phyloP scores from a whole-genome alignment of 768 basidiomycete species.

The Sutorius australiensis region DNA sequence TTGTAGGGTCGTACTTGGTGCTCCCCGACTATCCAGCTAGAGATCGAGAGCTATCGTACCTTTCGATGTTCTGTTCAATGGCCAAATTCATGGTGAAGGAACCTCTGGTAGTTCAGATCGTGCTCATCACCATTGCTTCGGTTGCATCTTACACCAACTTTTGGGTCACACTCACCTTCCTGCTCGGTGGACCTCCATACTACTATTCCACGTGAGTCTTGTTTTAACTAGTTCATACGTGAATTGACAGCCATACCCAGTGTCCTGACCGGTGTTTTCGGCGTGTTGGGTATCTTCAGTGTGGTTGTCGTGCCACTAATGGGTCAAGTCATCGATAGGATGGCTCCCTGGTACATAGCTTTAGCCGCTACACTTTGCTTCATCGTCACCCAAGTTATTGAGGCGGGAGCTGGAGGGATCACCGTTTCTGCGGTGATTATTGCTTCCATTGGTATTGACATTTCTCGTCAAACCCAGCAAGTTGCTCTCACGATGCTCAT shows the following conservation, averaged over 20 bases:
- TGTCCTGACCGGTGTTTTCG: constrained; percentile 44
- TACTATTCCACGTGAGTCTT: constrained; percentile 30
- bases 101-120: constrained; percentile 37
- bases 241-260: neutral
- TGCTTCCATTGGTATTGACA: constrained; percentile 37
- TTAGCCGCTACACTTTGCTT: constrained; percentile 31
- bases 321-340: constrained; percentile 18
- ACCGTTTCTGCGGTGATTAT: constrained; percentile 36
- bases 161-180: constrained; percentile 42
- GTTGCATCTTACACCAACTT: constrained; percentile 30
- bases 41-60: constrained; percentile 35
- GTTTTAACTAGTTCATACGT: neutral
- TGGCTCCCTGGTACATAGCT: constrained; percentile 41
- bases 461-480: constrained; percentile 37
- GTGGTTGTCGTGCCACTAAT: constrained; percentile 24
- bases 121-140: constrained; percentile 21
- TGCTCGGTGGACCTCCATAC: constrained; percentile 39
- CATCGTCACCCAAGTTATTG: constrained; percentile 29
- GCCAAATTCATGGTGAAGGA: constrained; percentile 36
- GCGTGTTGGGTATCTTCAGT: constrained; percentile 41
- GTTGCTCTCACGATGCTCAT: constrained; percentile 30
- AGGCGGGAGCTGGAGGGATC: constrained; percentile 36
- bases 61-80: constrained; percentile 35
- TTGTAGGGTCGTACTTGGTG: constrained; percentile 28
- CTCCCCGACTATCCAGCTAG: constrained; percentile 42